Conservation (phyloP, 345 rosid genomes). For the Pseudoturritis turrita region DNA sequence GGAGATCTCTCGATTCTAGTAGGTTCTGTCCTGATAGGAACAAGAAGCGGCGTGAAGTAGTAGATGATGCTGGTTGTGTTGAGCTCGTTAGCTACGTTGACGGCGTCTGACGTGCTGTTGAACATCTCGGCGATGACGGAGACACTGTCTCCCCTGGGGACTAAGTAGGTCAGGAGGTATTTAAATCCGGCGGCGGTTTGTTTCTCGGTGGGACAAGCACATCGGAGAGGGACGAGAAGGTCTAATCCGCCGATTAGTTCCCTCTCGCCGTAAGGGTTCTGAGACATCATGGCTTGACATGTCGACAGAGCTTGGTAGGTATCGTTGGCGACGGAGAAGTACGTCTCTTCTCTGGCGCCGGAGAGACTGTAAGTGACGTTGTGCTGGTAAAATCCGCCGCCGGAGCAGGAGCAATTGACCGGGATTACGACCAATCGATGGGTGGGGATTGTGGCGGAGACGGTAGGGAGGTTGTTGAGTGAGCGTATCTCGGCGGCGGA, state of each 20-base stretch:
- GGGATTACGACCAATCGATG: constrained; percentile 46
- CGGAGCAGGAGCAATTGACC: constrained; percentile 58
- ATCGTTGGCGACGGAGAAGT: constrained; percentile 56
- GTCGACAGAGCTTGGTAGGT: constrained; percentile 88
- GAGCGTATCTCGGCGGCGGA: constrained; percentile 41
- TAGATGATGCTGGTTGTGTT: constrained; percentile 37
- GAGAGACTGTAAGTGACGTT: constrained; percentile 49
- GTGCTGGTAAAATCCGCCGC: constrained; percentile 56
- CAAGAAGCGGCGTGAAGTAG: constrained; percentile 59
- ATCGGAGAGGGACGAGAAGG: constrained; percentile 60
- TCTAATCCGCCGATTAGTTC: constrained; percentile 19
- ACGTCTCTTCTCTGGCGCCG: constrained; percentile 24
- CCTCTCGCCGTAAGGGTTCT: constrained; percentile 38
- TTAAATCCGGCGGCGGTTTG: constrained; percentile 51
- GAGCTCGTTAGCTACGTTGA: constrained; percentile 53
- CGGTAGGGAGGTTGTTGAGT: constrained; percentile 51
- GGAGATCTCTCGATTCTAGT: constrained; percentile 19
- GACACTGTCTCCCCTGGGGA: constrained; percentile 39
- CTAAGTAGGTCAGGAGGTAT: constrained; percentile 55
- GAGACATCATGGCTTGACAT: constrained; percentile 76
- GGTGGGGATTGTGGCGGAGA: constrained; percentile 26
- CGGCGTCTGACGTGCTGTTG: constrained; percentile 29
- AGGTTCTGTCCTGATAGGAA: constrained; percentile 58
- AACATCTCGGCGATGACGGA: constrained; percentile 47
- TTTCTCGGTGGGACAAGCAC: constrained; percentile 70